Percentiles rank a stretch among this genome's conserved stretches.
Evolutionary conservation across 2,329 filamentous ascomycete species (phyloP).

Genomic region (Epichloe sylvatica): DNA sequence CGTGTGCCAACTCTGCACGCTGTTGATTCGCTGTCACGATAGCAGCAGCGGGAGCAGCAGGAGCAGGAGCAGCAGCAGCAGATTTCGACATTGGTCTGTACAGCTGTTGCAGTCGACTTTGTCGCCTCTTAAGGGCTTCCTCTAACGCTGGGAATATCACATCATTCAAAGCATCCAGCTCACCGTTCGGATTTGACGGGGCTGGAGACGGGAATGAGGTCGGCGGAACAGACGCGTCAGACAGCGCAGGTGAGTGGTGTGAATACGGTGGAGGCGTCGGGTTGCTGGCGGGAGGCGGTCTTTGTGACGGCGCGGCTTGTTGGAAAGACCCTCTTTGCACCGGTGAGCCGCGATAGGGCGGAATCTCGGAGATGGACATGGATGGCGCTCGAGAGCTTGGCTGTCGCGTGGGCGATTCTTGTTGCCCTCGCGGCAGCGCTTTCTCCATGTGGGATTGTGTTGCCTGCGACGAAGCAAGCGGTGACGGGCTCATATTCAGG

Average conservation of each 20-base stretch:
- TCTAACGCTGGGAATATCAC: conserved; percentile 90
- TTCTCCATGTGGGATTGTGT: conserved; percentile 4
- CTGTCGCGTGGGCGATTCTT: conserved; percentile 8
- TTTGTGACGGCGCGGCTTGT: conserved; percentile 13
- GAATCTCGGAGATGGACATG: conserved; percentile 40
- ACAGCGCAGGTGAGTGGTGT: conserved; percentile 17
- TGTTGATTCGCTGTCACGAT: conserved; percentile 49
- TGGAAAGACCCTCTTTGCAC: conserved; percentile 17
- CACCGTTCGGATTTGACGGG: conserved; percentile 45
- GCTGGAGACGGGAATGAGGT: conserved; percentile 43
- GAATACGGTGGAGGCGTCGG: conserved; percentile 15
- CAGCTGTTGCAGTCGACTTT: conserved; percentile 43
- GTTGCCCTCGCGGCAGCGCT: conserved; percentile 10
- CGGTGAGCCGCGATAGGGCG: conserved; percentile 34
- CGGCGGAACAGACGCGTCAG: conserved; percentile 22
- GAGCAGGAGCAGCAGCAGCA: conserved; percentile 11
- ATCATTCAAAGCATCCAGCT: conserved; percentile 75
- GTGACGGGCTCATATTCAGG: conserved; percentile 18
- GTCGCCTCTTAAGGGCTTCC: conserved; percentile 72
- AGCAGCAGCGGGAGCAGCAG: conserved; percentile 15
- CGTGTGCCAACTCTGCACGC: conserved; percentile 59
- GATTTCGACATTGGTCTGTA: conserved; percentile 23
- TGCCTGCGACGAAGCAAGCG: conserved; percentile 1
- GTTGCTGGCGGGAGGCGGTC: conserved; percentile 6
- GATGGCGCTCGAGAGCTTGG: conserved; percentile 21